Conservation (phyloP, 2,329 filamentous ascomycete species). For the Aspergillus piperis region DNA sequence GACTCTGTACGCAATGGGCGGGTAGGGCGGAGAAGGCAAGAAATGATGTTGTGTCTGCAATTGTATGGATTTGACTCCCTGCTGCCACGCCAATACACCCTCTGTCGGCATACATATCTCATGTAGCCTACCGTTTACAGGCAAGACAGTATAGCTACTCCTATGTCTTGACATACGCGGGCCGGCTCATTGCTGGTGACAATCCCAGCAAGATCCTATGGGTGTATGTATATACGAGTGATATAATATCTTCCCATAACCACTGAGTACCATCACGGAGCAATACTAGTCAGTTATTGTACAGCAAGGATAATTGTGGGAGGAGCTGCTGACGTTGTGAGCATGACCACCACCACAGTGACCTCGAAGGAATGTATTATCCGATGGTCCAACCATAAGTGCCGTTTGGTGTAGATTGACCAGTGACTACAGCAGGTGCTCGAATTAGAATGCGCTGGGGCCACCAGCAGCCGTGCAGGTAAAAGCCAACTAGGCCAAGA, state of each 20-base stretch:
- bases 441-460: not conserved
- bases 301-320: not conserved
- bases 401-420: not conserved
- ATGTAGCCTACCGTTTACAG: no score
- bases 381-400: not conserved
- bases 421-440: not conserved
- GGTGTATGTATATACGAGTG: no score
- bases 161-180: no score
- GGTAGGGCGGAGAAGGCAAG: conserved; percentile 15
- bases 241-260: no score
- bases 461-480: not conserved
- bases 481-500: not conserved
- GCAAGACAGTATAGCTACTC: no score
- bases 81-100: no score
- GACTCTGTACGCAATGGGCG: conserved; percentile 1
- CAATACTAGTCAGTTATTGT: no score
- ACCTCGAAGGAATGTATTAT: not conserved
- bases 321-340: not conserved
- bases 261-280: no score
- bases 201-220: no score
- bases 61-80: no score
- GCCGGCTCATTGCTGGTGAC: no score
- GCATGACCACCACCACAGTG: not conserved
- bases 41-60: not conserved
- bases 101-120: no score